Evolutionary conservation across 192 early-diverging fungal species (phyloP).

Genomic region (Allomyces arbusculus): DNA sequence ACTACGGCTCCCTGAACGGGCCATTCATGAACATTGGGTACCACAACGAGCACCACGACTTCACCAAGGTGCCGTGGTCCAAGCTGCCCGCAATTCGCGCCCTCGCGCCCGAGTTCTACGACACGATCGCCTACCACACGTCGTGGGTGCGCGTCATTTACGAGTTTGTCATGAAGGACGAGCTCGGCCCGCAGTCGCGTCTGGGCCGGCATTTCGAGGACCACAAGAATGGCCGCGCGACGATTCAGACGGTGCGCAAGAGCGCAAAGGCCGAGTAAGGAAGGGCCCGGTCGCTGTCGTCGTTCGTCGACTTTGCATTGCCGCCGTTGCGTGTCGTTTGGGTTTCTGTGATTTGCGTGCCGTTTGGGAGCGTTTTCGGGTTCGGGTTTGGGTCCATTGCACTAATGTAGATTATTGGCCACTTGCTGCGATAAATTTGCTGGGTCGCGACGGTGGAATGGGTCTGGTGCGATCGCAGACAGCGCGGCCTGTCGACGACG

Average conservation of each 20-base stretch:
- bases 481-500: too few species aligned
- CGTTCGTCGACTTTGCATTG: too few species aligned
- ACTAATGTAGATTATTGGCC: too few species aligned
- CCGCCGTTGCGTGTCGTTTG: too few species aligned
- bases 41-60: conserved; percentile 98
- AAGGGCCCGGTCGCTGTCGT: too few species aligned
- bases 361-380: too few species aligned
- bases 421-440: too few species aligned
- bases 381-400: too few species aligned
- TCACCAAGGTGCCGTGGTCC: conserved; percentile 70
- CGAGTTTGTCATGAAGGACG: conserved; percentile 53
- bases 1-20: conserved; percentile 77
- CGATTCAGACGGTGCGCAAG: conserved; percentile 11
- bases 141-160: conserved; percentile 71
- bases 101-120: conserved; percentile 79
- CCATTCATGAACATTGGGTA: conserved; percentile 88
- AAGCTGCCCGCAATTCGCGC: conserved; percentile 55
- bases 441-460: too few species aligned
- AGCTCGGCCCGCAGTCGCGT: conserved; percentile 63
- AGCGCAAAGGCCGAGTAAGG: background rate
- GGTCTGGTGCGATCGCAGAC: too few species aligned
- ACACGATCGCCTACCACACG: conserved; percentile 56
- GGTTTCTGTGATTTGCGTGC: too few species aligned
- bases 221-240: conserved; percentile 50
- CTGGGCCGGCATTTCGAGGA: conserved; percentile 48